A percentile compares a stretch with the other conserved stretches of the same genome.
phyloP scores from a whole-genome alignment of 2,329 filamentous ascomycete species.

The Diaporthe velutina region DNA sequence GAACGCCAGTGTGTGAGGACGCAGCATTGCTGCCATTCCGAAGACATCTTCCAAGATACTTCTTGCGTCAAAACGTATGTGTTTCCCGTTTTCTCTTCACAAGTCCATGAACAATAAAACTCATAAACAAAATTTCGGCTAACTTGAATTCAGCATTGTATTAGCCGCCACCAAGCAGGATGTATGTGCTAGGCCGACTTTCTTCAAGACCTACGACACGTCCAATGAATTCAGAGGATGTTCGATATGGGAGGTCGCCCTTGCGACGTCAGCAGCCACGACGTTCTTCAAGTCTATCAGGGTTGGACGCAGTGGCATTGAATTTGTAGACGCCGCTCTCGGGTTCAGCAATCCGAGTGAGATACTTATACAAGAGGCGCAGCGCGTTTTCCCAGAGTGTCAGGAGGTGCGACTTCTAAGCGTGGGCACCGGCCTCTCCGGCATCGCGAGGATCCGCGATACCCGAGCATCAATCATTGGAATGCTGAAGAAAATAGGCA shows the following conservation, averaged over 20 bases:
- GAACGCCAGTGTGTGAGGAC: background rate
- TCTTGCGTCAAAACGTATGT: constrained; percentile 46
- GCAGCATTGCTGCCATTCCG: constrained; percentile 8
- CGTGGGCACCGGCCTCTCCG: constrained; percentile 46
- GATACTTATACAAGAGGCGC: constrained; percentile 47
- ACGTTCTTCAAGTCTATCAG: constrained; percentile 48
- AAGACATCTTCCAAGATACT: constrained; percentile 40
- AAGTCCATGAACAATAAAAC: too few relatives aligned
- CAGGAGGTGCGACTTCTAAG: constrained; percentile 42
- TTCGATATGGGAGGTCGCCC: constrained; percentile 47
- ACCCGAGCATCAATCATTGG: background rate
- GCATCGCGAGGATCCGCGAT: constrained; percentile 39
- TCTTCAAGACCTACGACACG: constrained; percentile 47
- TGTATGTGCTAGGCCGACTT: constrained; percentile 43
- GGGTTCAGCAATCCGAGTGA: constrained; percentile 51
- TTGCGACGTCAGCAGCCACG: constrained; percentile 42
- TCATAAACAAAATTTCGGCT: constrained; percentile 1
- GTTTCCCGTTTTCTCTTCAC: background rate
- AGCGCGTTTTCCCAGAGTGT: constrained; percentile 42
- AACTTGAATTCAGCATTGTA: constrained; percentile 40
- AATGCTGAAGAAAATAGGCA: constrained; percentile 40
- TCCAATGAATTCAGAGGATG: constrained; percentile 41
- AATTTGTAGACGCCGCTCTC: constrained; percentile 49
- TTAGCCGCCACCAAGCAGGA: constrained; percentile 48
- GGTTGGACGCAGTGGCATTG: constrained; percentile 41